A percentile compares a stretch with the other conserved stretches of the same genome.
Evolutionary conservation across 108 stramenopile genomes (phyloP).

Genomic region (Fragilariopsis cylindrus): DNA sequence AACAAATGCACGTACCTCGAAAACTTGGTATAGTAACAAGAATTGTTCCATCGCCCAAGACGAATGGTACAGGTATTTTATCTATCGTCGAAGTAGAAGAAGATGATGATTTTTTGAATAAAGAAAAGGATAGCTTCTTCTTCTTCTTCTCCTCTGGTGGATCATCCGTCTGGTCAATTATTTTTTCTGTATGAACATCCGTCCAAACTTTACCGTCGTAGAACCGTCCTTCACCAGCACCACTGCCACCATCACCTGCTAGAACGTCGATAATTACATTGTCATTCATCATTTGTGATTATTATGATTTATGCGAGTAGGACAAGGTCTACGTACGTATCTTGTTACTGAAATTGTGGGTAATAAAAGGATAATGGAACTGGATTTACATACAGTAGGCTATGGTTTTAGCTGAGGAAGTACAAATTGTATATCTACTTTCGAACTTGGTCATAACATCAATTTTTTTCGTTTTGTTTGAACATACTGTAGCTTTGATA

Average conservation of each 20-base stretch:
- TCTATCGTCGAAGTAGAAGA: not conserved
- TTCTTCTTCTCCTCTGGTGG: not conserved
- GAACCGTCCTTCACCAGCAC: not conserved
- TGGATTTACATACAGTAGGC: too few relatives aligned
- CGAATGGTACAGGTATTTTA: constrained; percentile 24
- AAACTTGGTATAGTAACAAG: constrained; percentile 79
- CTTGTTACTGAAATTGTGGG: too few relatives aligned
- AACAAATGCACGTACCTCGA: constrained; percentile 47
- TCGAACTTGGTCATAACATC: too few relatives aligned
- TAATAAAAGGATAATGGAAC: too few relatives aligned
- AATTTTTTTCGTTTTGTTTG: too few relatives aligned
- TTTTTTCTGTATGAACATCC: not conserved
- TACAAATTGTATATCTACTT: too few relatives aligned
- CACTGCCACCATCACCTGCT: too few relatives aligned
- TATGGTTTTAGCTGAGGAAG: too few relatives aligned
- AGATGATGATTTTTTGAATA: not conserved
- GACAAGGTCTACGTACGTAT: too few relatives aligned
- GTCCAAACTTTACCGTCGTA: constrained; percentile 3
- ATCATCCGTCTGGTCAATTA: not conserved
- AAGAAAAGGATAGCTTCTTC: not conserved
- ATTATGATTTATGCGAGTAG: too few relatives aligned
- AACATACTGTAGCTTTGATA: too few relatives aligned
- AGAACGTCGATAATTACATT: not conserved
- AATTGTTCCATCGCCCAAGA: constrained; percentile 54
- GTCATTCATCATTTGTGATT: too few relatives aligned